These are phyloP conservation scores for Nakazawaea wickerhamii DNA, from an alignment of 805 yeast genomes.

Conservation along the genomic window DNA sequence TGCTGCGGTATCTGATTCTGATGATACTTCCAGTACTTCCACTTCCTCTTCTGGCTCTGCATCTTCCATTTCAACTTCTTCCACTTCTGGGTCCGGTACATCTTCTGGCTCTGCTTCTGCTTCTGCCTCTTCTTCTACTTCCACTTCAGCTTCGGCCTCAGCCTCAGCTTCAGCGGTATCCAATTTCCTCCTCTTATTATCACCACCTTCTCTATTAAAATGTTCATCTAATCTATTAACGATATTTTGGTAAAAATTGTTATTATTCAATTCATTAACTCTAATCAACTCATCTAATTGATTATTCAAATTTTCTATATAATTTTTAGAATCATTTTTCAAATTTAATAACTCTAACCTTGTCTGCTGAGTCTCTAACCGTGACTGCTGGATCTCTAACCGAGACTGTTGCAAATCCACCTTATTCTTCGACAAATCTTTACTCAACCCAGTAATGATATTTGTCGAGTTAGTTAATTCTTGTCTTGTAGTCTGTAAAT, in stretches of 20 bases:
- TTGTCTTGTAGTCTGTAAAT: slow-evolving; percentile 2
- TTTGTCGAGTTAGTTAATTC: slow-evolving; percentile 5
- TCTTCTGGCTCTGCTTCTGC: not conserved
- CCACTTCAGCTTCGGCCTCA: not conserved
- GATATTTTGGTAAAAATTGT: slow-evolving; percentile 11
- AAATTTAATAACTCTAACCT: slow-evolving; percentile 11
- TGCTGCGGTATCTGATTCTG: no score
- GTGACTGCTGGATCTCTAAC: slow-evolving; percentile 11
- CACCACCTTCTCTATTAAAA: not conserved
- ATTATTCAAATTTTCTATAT: slow-evolving; percentile 3
- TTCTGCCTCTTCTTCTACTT: not conserved
- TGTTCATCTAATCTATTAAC: slow-evolving; percentile 10
- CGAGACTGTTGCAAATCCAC: slow-evolving; percentile 13
- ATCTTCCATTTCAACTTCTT: not conserved
- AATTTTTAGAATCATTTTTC: slow-evolving; percentile 9
- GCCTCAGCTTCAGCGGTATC: not conserved
- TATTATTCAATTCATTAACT: not conserved
- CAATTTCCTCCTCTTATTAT: slow-evolving; percentile 2
- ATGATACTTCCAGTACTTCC: not conserved
- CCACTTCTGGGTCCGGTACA: not conserved
- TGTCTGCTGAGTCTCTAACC: slow-evolving; percentile 13
- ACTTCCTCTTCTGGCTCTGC: not conserved
- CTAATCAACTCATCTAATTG: slow-evolving; percentile 8
- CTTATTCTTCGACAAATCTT: slow-evolving; percentile 9
- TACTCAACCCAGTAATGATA: slow-evolving; percentile 2